These are phyloP conservation scores for Fennellomyces sp. DNA, from an alignment of 371 early-diverging fungal species.

Conservation along the genomic window DNA sequence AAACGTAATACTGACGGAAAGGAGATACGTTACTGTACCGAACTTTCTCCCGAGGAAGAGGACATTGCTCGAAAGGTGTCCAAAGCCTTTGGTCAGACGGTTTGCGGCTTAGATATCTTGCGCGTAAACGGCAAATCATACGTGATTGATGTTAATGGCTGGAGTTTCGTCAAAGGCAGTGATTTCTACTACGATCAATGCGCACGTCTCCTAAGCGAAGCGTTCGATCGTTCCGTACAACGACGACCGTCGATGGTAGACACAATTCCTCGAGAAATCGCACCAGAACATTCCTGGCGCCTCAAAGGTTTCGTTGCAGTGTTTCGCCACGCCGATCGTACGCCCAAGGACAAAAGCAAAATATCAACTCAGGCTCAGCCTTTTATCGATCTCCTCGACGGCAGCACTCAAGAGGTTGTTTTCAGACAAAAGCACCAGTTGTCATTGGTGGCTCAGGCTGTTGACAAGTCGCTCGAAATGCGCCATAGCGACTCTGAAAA, in stretches of 20 bases:
- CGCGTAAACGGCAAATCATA: conserved; percentile 85
- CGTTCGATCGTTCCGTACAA: conserved; percentile 46
- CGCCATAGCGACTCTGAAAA: conserved; percentile 59
- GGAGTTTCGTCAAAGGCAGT: conserved; percentile 99
- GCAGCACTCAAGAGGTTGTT: conserved; percentile 77
- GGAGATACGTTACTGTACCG: conserved; percentile 92
- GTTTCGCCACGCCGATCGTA: conserved; percentile 95
- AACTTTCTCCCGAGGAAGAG: conserved; percentile 81
- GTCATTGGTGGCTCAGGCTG: conserved; percentile 65
- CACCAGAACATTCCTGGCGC: conserved; percentile 86
- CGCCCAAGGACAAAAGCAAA: conserved; percentile 97
- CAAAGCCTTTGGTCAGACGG: conserved; percentile 86
- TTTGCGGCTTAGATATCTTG: conserved; percentile 97
- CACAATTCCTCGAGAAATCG: conserved; percentile 59
- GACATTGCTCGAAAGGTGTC: conserved; percentile 83
- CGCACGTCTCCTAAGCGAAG: conserved; percentile 72
- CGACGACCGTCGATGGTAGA: conserved; percentile 63
- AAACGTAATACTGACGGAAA: conserved; percentile 96
- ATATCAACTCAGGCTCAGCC: conserved; percentile 67
- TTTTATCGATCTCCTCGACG: conserved; percentile 72
- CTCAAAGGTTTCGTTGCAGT: conserved; percentile 93
- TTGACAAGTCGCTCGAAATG: conserved; percentile 59
- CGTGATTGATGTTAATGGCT: conserved; percentile 99
- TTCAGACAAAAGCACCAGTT: conserved; percentile 79
- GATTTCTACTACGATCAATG: conserved; percentile 92